phyloP scores from a whole-genome alignment of 2,329 filamentous ascomycete genomes.

The Sarocladiaceae sp. region DNA sequence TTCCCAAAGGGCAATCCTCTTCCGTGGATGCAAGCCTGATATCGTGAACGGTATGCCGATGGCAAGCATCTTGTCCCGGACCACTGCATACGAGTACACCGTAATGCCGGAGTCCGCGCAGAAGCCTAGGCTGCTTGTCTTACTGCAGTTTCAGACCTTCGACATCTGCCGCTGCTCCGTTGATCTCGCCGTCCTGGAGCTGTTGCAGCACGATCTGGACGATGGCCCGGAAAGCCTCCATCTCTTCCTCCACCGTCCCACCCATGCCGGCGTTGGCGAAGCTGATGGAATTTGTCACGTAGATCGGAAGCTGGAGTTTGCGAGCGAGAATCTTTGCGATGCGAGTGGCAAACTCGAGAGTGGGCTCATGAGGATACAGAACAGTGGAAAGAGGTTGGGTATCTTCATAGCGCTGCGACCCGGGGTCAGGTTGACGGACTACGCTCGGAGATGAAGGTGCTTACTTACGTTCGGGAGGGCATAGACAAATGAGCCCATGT shows the following conservation, averaged over 20 bases:
- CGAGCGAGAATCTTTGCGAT: slow-evolving; percentile 78
- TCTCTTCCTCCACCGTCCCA: slow-evolving; percentile 84
- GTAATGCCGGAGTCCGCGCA: not conserved
- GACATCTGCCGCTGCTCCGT: slow-evolving; percentile 8
- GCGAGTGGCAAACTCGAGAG: slow-evolving; percentile 79
- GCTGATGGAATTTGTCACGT: slow-evolving; percentile 83
- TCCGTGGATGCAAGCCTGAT: no score
- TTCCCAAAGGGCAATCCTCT: no score
- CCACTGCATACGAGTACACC: no score
- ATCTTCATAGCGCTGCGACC: slow-evolving; percentile 42
- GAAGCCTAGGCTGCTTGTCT: not conserved
- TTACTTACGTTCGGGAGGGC: slow-evolving; percentile 75
- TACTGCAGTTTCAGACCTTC: slow-evolving; percentile 7
- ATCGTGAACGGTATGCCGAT: no score
- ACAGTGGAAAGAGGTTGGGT: slow-evolving; percentile 67
- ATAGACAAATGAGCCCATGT: slow-evolving; percentile 88
- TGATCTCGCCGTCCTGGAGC: slow-evolving; percentile 18
- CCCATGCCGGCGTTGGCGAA: slow-evolving; percentile 68
- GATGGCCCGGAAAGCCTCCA: slow-evolving; percentile 75
- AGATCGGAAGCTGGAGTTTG: slow-evolving; percentile 67
- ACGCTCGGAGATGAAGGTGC: not conserved
- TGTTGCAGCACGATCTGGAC: slow-evolving; percentile 54
- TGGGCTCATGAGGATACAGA: slow-evolving; percentile 68
- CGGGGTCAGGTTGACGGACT: not conserved
- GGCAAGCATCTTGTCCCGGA: no score